Percentiles rank a stretch among this genome's conserved stretches.
These are phyloP conservation scores for Fragilaria radians DNA, from an alignment of 108 stramenopile species.

Conservation along the genomic window DNA sequence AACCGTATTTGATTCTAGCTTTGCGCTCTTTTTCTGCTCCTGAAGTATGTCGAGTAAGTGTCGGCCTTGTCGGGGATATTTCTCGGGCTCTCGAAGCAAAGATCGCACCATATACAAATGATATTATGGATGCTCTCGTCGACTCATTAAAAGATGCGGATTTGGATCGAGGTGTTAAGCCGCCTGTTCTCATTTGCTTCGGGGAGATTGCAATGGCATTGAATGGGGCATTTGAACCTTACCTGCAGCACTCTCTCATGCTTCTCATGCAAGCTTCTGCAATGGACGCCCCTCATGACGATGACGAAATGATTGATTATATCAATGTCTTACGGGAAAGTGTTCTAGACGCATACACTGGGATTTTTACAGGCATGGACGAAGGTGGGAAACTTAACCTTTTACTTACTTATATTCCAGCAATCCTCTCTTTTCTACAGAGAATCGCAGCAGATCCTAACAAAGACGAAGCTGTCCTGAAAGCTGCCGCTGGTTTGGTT, in stretches of 20 bases:
- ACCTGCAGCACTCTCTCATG: conserved; percentile 77
- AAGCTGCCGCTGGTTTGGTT: conserved; percentile 70
- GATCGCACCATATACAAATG: conserved; percentile 87
- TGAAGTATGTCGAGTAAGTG: conserved; percentile 88
- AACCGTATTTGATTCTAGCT: conserved; percentile 75
- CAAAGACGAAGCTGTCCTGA: conserved; percentile 68
- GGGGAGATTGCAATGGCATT: conserved; percentile 95
- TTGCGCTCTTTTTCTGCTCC: conserved; percentile 87
- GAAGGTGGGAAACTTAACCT: conserved; percentile 58
- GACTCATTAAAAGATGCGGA: conserved; percentile 75
- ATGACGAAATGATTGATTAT: conserved; percentile 95
- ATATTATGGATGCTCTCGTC: conserved; percentile 85
- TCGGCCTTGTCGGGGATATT: conserved; percentile 91
- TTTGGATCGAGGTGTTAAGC: conserved; percentile 89
- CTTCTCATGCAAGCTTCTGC: conserved; percentile 88
- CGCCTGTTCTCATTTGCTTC: conserved; percentile 90
- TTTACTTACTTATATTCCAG: conserved; percentile 51
- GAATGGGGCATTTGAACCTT: conserved; percentile 84
- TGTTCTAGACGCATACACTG: conserved; percentile 95
- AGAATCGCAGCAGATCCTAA: conserved; percentile 52
- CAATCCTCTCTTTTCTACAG: conserved; percentile 59
- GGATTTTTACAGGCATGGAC: conserved; percentile 87
- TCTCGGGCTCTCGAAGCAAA: conserved; percentile 77
- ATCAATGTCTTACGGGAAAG: conserved; percentile 84
- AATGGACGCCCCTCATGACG: conserved; percentile 75